Base-by-base conservation (phyloP, 2,329 filamentous ascomycete species). In the Alternaria sp. region DNA sequence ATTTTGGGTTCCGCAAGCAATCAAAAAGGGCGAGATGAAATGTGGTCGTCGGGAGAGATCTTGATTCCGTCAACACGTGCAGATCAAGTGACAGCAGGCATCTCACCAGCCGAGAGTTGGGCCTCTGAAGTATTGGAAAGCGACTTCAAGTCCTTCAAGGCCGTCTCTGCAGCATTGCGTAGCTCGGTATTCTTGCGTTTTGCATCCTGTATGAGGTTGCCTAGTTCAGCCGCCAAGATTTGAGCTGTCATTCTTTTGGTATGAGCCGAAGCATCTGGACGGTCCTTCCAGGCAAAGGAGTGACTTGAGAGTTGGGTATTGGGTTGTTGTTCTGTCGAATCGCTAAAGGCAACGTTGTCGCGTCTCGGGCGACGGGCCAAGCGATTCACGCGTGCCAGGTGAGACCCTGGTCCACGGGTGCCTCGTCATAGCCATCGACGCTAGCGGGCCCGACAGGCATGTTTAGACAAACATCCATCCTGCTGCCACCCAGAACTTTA, bases 151-250 rank as follows among this genome's bases (percentile, higher is more conserved):
- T 98, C 96, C 70, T 94, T 92, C 21, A 98, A 85, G 14, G 96
- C 96, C 81, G 94, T 96, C 78, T 99, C 96, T 26, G 96, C 94
- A 55, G 96, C 93, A 86, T 92, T 92, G 84, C 92, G 89, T 57
- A 99, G 86, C 75, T 98, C 96, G 71, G 91, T 89, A 80, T 97
- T 91, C 82, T 97, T 98, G 75, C 95, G 89, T 82, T 97, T 98
- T 78, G 94, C 96, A 84, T 99, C 96, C 81, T 96, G 93, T 74
- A 97, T 91, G 79, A 97, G 88, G 83, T 93, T 96, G 76, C 91
- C 88, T 79, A 97, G 88, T 87, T 97, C 94, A 62, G 92, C 90
- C 77, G 90, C 89, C 75, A 97, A 87, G 76, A 97, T 90, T 87
- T 96, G 93, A 75, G 93, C 91, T 80, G 94, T 96, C 94, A 97